These are phyloP conservation scores for Lipomyces yamadae DNA, from an alignment of 805 yeast species.

Conservation along the genomic window DNA sequence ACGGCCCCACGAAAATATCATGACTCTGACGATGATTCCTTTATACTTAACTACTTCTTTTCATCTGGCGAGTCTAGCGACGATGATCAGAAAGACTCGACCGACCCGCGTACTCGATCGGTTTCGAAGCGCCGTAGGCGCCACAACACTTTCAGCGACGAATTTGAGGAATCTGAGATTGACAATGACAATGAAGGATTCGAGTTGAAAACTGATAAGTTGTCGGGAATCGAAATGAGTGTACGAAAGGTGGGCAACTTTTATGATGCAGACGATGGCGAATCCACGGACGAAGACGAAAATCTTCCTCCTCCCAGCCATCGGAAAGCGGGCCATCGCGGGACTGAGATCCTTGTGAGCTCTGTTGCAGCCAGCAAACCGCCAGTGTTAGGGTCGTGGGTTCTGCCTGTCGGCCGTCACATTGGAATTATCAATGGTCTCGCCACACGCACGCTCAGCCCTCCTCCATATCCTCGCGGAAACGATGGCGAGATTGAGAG, in stretches of 20 bases:
- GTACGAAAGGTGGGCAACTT: slow-evolving; percentile 46
- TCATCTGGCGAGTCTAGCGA: slow-evolving; percentile 49
- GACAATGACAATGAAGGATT: slow-evolving; percentile 23
- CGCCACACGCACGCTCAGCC: slow-evolving; percentile 79
- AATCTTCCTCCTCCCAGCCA: slow-evolving; percentile 73
- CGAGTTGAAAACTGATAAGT: slow-evolving; percentile 42
- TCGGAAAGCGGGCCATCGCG: slow-evolving; percentile 69
- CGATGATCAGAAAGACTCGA: slow-evolving; percentile 34
- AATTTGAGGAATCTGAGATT: slow-evolving; percentile 38
- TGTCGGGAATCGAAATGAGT: slow-evolving; percentile 43
- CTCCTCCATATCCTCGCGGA: slow-evolving; percentile 45
- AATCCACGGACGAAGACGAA: slow-evolving; percentile 93
- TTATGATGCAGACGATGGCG: slow-evolving; percentile 59
- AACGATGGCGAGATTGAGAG: slow-evolving; percentile 12
- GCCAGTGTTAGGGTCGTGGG: slow-evolving; percentile 92
- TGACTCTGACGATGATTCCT: slow-evolving; percentile 63
- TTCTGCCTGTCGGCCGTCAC: slow-evolving; percentile 73
- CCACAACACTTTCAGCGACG: slow-evolving; percentile 24
- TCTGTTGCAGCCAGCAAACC: slow-evolving; percentile 87
- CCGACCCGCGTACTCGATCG: slow-evolving; percentile 19
- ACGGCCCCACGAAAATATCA: slow-evolving; percentile 40
- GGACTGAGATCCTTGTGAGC: slow-evolving; percentile 84
- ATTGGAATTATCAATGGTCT: slow-evolving; percentile 94
- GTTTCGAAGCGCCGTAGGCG: slow-evolving; percentile 17
- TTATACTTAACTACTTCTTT: slow-evolving; percentile 76